Conservation (phyloP, 208 protist genomes). For the Acanthamoeba healyi region DNA sequence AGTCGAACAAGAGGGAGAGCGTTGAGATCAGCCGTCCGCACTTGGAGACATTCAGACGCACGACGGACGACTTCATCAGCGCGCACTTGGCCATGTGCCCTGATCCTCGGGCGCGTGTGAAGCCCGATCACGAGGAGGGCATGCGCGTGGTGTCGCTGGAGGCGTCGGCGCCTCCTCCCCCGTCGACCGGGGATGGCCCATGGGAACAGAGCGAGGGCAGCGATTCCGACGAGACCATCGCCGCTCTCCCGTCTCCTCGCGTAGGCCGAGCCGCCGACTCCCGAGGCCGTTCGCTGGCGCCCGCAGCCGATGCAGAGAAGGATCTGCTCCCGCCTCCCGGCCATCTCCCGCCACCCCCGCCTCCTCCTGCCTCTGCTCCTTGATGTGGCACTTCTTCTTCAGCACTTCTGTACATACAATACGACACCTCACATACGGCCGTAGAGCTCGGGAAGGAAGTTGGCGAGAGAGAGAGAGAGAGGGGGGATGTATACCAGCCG, state of each 20-base stretch:
- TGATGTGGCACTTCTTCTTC: too few species aligned
- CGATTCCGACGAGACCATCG: too few species aligned
- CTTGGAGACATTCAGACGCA: constrained; percentile 18
- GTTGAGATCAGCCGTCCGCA: constrained; percentile 50
- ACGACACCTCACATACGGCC: too few species aligned
- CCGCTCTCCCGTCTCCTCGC: background rate
- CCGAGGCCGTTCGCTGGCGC: background rate
- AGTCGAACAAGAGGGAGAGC: background rate
- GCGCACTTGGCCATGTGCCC: constrained; percentile 11
- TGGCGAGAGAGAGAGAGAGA: too few species aligned
- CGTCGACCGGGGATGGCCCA: background rate
- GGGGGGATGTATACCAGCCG: background rate
- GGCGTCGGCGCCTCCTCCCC: constrained; percentile 4
- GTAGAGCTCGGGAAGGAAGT: too few species aligned
- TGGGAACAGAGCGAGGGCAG: background rate
- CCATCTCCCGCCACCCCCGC: background rate
- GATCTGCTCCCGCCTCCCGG: background rate
- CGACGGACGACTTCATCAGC: constrained; percentile 24
- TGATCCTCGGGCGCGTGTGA: constrained; percentile 16
- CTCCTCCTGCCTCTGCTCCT: background rate
- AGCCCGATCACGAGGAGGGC: background rate
- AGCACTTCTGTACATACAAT: too few species aligned
- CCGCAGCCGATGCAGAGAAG: background rate
- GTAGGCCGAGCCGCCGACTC: background rate
- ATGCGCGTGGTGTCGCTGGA: background rate